These are phyloP conservation scores for Arabis hirsuta DNA, from an alignment of 345 rosid species.

Conservation along the genomic window DNA sequence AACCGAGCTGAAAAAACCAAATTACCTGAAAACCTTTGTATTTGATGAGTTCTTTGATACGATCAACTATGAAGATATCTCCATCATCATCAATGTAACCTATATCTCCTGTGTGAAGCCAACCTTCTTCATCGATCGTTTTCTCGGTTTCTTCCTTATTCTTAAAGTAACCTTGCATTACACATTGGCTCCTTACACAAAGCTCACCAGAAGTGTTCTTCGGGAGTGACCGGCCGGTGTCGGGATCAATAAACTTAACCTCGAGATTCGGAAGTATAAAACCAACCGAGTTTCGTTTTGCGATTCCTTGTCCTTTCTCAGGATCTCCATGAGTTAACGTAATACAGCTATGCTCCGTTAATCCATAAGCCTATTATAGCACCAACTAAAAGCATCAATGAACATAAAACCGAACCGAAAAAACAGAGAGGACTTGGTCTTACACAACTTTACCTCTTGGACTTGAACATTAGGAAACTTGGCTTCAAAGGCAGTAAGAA, in stretches of 20 bases:
- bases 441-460: slow-evolving; percentile 61
- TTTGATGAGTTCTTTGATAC: slow-evolving; percentile 92
- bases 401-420: neutral
- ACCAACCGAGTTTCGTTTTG: slow-evolving; percentile 91
- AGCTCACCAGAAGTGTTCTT: slow-evolving; percentile 76
- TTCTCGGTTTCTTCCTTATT: slow-evolving; percentile 75
- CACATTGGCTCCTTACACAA: slow-evolving; percentile 92
- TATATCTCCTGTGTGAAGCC: slow-evolving; percentile 93
- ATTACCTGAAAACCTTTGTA: slow-evolving; percentile 93
- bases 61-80: slow-evolving; percentile 87
- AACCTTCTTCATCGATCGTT: slow-evolving; percentile 78
- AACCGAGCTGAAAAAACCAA: too few species aligned
- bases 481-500: slow-evolving; percentile 64
- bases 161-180: slow-evolving; percentile 86
- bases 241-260: slow-evolving; percentile 86
- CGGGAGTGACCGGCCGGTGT: slow-evolving; percentile 69
- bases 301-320: slow-evolving; percentile 47
- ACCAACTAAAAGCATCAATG: neutral
- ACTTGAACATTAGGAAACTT: slow-evolving; percentile 85
- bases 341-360: slow-evolving; percentile 97
- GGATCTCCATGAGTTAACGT: slow-evolving; percentile 85
- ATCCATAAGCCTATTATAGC: slow-evolving; percentile 74
- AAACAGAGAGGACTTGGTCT: neutral
- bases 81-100: slow-evolving; percentile 93
- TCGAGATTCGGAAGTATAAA: slow-evolving; percentile 86